Evolutionary conservation across 192 early-diverging fungal genomes (phyloP).

Genomic region (Linnemannia elongata): DNA sequence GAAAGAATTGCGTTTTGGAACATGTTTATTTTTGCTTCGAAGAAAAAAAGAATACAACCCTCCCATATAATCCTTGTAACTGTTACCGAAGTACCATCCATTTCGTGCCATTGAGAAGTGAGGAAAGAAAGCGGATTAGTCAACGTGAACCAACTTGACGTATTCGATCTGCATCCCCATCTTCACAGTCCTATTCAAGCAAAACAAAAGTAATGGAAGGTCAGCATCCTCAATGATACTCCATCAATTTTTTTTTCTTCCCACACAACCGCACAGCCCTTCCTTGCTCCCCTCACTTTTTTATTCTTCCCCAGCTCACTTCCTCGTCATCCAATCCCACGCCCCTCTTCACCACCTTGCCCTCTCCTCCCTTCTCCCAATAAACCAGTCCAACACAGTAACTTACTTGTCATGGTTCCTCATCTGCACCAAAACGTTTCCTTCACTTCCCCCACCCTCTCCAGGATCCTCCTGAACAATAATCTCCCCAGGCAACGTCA

Average conservation of each 20-base stretch:
- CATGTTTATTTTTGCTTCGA: too few species aligned
- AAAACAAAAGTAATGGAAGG: background rate
- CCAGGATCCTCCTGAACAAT: background rate
- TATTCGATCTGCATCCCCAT: conserved; percentile 22
- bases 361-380: background rate
- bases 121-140: background rate
- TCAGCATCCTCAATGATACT: background rate
- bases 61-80: too few species aligned
- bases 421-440: conserved; percentile 15
- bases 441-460: background rate
- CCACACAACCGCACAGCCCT: background rate
- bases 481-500: conserved; percentile 17
- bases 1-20: too few species aligned
- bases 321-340: too few species aligned
- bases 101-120: too few species aligned
- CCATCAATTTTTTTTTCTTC: background rate
- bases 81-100: too few species aligned
- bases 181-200: conserved; percentile 2
- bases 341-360: too few species aligned
- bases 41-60: too few species aligned
- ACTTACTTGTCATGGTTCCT: conserved; percentile 23
- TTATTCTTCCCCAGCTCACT: too few species aligned
- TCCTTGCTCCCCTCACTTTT: background rate
- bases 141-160: conserved; percentile 11
- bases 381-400: background rate